Evolutionary conservation across 192 early-diverging fungal species (phyloP).

Genomic region (Backusella sp.): DNA sequence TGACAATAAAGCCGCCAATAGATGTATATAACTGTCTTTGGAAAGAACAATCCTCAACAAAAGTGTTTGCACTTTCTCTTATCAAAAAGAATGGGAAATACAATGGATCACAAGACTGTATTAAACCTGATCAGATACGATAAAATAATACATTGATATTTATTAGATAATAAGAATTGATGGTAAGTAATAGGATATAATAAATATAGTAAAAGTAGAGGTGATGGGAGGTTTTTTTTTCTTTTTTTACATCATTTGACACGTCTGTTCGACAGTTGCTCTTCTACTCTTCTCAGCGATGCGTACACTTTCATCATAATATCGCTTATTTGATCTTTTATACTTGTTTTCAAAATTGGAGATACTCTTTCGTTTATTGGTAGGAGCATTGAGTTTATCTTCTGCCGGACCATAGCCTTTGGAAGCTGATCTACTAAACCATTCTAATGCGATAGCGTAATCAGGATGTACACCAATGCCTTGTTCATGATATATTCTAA

Average conservation of each 20-base stretch:
- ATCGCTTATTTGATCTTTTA: background rate
- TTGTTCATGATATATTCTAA: conserved; percentile 29
- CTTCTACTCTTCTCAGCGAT: conserved; percentile 2
- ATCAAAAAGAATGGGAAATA: background rate
- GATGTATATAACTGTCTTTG: no score
- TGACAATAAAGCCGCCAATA: no score
- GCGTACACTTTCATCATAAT: conserved; percentile 11
- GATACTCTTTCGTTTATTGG: background rate
- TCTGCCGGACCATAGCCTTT: conserved; percentile 32
- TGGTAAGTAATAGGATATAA: background rate
- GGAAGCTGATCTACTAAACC: conserved; percentile 32
- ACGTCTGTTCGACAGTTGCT: conserved; percentile 1
- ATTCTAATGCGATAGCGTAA: conserved; percentile 23
- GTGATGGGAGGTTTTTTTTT: background rate
- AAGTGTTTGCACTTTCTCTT: no score
- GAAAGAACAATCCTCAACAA: no score
- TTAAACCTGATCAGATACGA: background rate
- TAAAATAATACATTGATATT: background rate
- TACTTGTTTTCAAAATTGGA: background rate
- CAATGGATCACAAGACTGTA: no score
- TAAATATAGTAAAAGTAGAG: background rate
- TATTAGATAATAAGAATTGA: background rate
- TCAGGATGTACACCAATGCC: conserved; percentile 25
- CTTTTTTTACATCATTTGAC: conserved; percentile 12
- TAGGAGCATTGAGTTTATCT: conserved; percentile 18